Conservation (phyloP, 1,284 basidiomycete genomes). For the Marasmius sp. region DNA sequence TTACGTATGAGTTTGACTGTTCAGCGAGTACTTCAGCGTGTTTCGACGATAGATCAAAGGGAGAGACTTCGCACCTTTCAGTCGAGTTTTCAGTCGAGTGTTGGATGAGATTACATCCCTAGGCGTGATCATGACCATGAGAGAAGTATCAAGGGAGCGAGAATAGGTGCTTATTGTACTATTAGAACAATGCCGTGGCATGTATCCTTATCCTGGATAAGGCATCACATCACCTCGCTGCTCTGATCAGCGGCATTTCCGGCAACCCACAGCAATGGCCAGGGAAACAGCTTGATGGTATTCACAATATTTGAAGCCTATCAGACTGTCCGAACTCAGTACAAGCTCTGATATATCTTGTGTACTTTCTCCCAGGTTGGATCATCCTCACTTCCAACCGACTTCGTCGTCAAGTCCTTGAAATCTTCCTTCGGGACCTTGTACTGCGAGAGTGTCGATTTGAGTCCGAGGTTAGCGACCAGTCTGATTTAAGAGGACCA, state of each 20-base stretch:
- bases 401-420: constrained; percentile 47
- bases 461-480: constrained; percentile 56
- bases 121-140: too few species aligned
- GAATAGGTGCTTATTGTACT: background rate
- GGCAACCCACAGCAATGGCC: background rate
- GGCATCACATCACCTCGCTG: background rate
- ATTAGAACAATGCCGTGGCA: background rate
- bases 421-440: constrained; percentile 58
- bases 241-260: background rate
- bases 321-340: constrained; percentile 19
- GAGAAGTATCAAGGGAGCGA: background rate
- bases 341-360: constrained; percentile 48
- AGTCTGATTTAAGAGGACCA: constrained; percentile 36
- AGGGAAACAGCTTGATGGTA: background rate
- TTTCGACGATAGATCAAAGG: too few species aligned
- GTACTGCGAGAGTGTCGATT: constrained; percentile 54
- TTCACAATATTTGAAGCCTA: background rate
- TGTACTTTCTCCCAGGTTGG: constrained; percentile 38
- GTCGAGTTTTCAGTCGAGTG: too few species aligned
- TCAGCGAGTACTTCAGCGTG: too few species aligned
- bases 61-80: too few species aligned
- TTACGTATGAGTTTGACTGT: too few species aligned
- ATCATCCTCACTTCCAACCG: constrained; percentile 42
- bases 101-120: too few species aligned
- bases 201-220: background rate